Evolutionary conservation across 2,329 filamentous ascomycete genomes (phyloP).

Genomic region (Aspergillus transmontanensis): DNA sequence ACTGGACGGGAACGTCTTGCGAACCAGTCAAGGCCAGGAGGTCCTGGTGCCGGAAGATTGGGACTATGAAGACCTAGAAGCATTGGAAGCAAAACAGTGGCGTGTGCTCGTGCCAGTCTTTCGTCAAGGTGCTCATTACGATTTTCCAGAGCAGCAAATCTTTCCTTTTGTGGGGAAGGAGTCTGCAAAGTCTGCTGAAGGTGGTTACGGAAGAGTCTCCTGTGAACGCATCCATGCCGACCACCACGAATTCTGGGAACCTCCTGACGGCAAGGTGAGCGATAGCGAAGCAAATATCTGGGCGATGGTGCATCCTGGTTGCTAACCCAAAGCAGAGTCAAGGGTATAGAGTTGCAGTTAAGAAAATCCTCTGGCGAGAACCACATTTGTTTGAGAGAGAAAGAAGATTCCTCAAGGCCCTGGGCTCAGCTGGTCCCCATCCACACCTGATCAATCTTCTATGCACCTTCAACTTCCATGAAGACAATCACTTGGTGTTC

Average conservation of each 20-base stretch:
- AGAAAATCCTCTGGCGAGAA: neutral
- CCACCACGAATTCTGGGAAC: conserved; percentile 13
- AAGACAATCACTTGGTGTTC: conserved; percentile 32
- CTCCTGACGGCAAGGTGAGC: neutral
- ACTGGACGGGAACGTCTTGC: neutral
- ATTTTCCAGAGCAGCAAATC: conserved; percentile 4
- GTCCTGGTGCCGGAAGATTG: neutral
- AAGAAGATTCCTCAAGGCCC: neutral
- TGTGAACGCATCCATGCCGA: conserved; percentile 12
- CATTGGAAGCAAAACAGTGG: conserved; percentile 10
- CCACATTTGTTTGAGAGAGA: conserved; percentile 2
- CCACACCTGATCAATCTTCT: conserved; percentile 31
- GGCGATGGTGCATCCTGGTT: neutral
- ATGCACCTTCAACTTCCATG: conserved; percentile 26
- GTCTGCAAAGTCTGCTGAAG: neutral
- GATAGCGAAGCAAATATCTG: neutral
- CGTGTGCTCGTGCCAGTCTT: conserved; percentile 12
- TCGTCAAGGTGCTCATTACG: conserved; percentile 1
- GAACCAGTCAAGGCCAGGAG: neutral
- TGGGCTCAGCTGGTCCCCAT: neutral
- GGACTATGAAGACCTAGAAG: conserved; percentile 1
- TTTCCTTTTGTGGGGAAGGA: conserved; percentile 5
- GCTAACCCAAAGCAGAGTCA: neutral
- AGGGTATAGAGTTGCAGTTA: conserved; percentile 7
- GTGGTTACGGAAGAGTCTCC: conserved; percentile 12